Evolutionary conservation across 352 stramenopile species (phyloP), one percentile per base, ranked within the genome.

Genomic region (Phytophthora vignae): DNA sequence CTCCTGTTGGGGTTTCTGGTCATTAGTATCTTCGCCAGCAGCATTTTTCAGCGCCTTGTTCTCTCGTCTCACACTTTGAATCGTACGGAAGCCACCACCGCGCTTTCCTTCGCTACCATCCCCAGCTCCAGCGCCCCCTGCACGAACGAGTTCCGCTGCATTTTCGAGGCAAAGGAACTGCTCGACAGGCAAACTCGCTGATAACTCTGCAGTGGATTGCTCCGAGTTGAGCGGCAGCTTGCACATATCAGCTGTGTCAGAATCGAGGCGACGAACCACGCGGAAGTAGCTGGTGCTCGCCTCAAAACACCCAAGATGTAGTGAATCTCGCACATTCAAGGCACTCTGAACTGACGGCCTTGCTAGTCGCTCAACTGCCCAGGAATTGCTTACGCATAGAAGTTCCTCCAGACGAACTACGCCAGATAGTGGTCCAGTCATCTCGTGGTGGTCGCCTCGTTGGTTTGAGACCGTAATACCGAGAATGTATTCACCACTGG

Each of bases 1-100:
- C 22, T 79, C 71, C 27, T 73, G 69, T 15, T 70, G 67, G 27
- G 69, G 46, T 12, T 65, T 78, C 17, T 67, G 63, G 22, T 63
- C 63, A 27, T 55, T 77, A 38, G 27, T 31, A 25, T 75, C 67
- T 40, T 74, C 71, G 55, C 55, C 53, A 21, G 63, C 31, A 40
- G 64, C 63, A 61, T 38, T 79, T 62, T 91, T 92, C 29, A 91
- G 46, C 8, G 88, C 85, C 71, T 95, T 95, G 78, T 96, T 96
- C 64, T 94, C 86, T 52, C 90, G 83, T 42, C 90, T 79, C 22
- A 96, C 90, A 67, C 90, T 96, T 68, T 96, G 90, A 66, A 96
- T 96, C 9, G 90, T 93, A 11, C 90, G 88, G 8, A 96, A 87
- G 2, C 88, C 88, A 10, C 84, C 84, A 50, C 65, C 68, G 53